Evolutionary conservation across 352 stramenopile species (phyloP), one percentile per base, ranked within the genome.

Genomic region (Phytopythium boreale): DNA sequence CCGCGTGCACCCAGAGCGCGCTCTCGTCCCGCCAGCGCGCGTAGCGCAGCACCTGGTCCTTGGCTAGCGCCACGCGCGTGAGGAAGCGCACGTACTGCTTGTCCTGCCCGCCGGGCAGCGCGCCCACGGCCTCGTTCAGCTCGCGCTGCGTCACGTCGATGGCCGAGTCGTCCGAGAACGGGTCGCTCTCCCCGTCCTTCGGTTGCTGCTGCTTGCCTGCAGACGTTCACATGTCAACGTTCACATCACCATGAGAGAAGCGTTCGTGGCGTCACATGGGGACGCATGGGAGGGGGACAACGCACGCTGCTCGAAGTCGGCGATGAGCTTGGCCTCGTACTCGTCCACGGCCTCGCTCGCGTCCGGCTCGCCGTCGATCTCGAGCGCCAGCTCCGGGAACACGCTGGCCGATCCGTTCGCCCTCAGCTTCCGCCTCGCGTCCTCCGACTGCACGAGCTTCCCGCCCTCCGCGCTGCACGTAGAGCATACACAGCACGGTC

Each of bases 31-130:
- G 72, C 95, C 95, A 98, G 22, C 93, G 90, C 41, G 78, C 83
- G 70, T 98, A 98, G 17, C 88, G 88, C 53, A 96, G 72, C 41
- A 95, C 84, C 56, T 96, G 88, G 62, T 93, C 81, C 47, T 92
- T 95, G 6, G 84, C 86, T 8, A 95, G 57, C 53, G 82, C 81
- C n/a, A 96, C 74, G 31, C 88, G 84, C 22, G 83, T 93, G 27
- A 95, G 82, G 68, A 96, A 95, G 29, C 73, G 75, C 44, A 94
- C 77, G 65, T 94, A 94, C 53, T 85, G 69, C 62, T 87, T 82
- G 67, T 95, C 87, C 43, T 93, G 82, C 15, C 88, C 70, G 19
- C 67, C 84, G 31, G 47, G 47, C 2, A 53, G 47, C 24, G 82
- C 62, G 31, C 85, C 85, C 1, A 92, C 66, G 20, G 84, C 74